Percentiles rank a stretch among this genome's conserved stretches.
phyloP scores from a whole-genome alignment of 2,329 filamentous ascomycete genomes.

The Aspergillus sclerotialis region DNA sequence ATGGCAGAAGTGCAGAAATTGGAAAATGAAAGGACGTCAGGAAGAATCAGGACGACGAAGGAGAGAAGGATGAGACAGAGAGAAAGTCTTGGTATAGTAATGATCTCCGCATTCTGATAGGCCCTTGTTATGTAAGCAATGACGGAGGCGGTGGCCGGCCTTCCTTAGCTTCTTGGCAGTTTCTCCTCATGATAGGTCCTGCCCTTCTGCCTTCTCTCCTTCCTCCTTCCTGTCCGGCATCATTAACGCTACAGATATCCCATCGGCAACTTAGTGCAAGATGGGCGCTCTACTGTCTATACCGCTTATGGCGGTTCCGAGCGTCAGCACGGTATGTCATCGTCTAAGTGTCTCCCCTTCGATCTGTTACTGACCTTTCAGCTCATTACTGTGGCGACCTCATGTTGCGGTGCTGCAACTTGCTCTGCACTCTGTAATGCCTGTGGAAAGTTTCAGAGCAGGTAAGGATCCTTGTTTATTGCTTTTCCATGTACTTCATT shows the following conservation, averaged over 20 bases:
- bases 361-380: constrained; percentile 30
- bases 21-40: background rate
- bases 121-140: background rate
- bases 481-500: background rate
- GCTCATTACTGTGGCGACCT: constrained; percentile 72
- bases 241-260: background rate
- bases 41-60: background rate
- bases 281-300: constrained; percentile 93
- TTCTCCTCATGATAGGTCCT: background rate
- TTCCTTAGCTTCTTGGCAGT: background rate
- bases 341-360: constrained; percentile 4
- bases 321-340: constrained; percentile 69
- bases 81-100: background rate
- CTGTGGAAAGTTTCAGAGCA: constrained; percentile 95
- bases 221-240: background rate
- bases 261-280: constrained; percentile 10
- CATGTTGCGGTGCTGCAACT: constrained; percentile 93
- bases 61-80: background rate
- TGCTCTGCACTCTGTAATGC: constrained; percentile 93
- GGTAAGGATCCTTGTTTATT: constrained; percentile 44
- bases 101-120: background rate
- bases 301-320: constrained; percentile 81
- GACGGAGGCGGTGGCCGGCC: background rate
- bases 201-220: constrained; percentile 1
- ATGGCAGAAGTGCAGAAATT: background rate